These are phyloP conservation scores for Coemansia sp. DNA, from an alignment of 192 early-diverging fungal genomes.

Conservation along the genomic window DNA sequence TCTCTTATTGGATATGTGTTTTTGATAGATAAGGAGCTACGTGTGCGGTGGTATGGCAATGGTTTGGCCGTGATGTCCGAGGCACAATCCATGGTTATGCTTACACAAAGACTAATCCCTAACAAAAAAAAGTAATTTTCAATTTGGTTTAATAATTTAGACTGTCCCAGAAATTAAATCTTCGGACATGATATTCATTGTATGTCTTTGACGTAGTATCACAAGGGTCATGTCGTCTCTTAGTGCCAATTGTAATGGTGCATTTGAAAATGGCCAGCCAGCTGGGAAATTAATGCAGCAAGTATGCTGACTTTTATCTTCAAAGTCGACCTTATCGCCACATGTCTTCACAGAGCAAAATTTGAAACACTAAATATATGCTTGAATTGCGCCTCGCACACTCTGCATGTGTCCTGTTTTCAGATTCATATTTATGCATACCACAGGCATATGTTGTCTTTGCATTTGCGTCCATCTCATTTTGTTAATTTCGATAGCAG, in stretches of 20 bases:
- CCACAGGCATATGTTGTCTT: neutral
- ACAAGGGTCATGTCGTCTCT: too few relatives aligned
- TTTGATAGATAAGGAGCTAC: slow-evolving; percentile 39
- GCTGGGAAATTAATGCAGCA: too few relatives aligned
- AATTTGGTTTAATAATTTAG: too few relatives aligned
- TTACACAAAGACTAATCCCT: slow-evolving; percentile 28
- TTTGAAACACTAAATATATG: neutral
- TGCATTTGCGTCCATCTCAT: neutral
- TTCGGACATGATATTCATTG: too few relatives aligned
- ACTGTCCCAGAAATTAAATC: too few relatives aligned
- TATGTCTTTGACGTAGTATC: too few relatives aligned
- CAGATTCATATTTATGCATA: slow-evolving; percentile 1
- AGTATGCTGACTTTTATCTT: neutral
- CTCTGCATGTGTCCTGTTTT: neutral
- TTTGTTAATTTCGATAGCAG: slow-evolving; percentile 1
- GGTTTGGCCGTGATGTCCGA: slow-evolving; percentile 43
- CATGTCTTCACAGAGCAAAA: too few relatives aligned
- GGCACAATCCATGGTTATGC: slow-evolving; percentile 30
- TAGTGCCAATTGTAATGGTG: too few relatives aligned
- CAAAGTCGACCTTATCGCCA: neutral
- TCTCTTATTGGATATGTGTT: slow-evolving; percentile 53
- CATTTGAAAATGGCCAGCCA: too few relatives aligned
- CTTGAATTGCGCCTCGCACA: neutral
- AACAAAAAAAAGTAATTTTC: neutral
- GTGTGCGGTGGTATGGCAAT: slow-evolving; percentile 57